These are phyloP conservation scores for Rhizopus arrhizus DNA, from an alignment of 371 early-diverging fungal genomes.

Conservation along the genomic window DNA sequence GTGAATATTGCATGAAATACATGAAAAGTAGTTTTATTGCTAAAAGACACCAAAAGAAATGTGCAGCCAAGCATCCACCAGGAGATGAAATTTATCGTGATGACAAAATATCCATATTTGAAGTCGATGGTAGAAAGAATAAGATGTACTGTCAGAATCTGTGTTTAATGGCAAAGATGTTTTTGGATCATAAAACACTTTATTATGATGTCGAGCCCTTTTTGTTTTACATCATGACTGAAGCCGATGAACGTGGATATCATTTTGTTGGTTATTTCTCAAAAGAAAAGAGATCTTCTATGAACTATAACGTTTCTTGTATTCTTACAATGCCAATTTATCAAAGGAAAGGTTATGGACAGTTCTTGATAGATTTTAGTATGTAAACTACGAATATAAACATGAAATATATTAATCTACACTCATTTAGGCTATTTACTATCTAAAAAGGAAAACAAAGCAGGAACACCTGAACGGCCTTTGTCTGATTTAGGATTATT, in stretches of 20 bases:
- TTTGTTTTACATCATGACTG: slow-evolving; percentile 96
- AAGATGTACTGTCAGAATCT: slow-evolving; percentile 98
- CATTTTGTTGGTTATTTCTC: slow-evolving; percentile 99
- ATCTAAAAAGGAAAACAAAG: slow-evolving; percentile 82
- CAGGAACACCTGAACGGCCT: slow-evolving; percentile 98
- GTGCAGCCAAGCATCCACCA: slow-evolving; percentile 89
- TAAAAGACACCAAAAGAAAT: slow-evolving; percentile 80
- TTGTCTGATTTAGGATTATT: slow-evolving; percentile 97
- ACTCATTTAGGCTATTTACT: slow-evolving; percentile 80
- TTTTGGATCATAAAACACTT: slow-evolving; percentile 99
- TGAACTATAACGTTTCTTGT: slow-evolving; percentile 98
- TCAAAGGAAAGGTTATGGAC: slow-evolving; percentile 98
- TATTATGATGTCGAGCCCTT: slow-evolving; percentile 99
- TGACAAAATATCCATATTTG: slow-evolving; percentile 85
- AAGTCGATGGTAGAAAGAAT: slow-evolving; percentile 94
- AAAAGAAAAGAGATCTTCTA: slow-evolving; percentile 78
- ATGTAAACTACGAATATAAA: slow-evolving; percentile 26
- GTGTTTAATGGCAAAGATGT: slow-evolving; percentile 97
- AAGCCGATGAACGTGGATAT: slow-evolving; percentile 76
- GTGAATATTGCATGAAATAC: slow-evolving; percentile 98
- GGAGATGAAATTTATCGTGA: slow-evolving; percentile 99
- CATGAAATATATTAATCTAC: slow-evolving; percentile 7
- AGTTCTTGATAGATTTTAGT: slow-evolving; percentile 95
- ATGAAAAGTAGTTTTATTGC: slow-evolving; percentile 77
- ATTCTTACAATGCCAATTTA: slow-evolving; percentile 95